Evolutionary conservation across 2,329 filamentous ascomycete genomes (phyloP).

Genomic region (Nemania sp.): DNA sequence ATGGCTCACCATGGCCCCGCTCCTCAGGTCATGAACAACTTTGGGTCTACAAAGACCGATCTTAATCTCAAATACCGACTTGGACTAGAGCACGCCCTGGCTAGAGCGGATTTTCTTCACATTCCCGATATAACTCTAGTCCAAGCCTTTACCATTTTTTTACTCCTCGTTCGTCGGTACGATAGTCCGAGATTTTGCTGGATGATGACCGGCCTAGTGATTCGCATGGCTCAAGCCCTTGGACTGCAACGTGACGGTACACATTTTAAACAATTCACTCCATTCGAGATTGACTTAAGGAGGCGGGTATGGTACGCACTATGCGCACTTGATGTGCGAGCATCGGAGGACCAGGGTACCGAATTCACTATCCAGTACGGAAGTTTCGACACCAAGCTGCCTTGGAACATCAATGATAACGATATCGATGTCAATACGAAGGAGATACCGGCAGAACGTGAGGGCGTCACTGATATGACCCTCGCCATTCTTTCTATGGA

Average conservation of each 20-base stretch:
- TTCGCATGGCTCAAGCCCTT: constrained; percentile 63
- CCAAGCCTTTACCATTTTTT: constrained; percentile 56
- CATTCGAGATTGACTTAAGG: constrained; percentile 65
- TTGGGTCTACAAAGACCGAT: constrained; percentile 46
- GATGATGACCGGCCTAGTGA: constrained; percentile 62
- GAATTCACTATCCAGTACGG: constrained; percentile 62
- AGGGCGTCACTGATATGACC: constrained; percentile 54
- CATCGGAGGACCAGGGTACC: constrained; percentile 66
- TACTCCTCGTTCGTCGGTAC: constrained; percentile 55
- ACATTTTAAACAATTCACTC: constrained; percentile 55
- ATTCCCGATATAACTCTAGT: constrained; percentile 55
- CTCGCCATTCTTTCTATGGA: constrained; percentile 46
- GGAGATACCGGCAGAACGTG: constrained; percentile 42
- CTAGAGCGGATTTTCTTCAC: constrained; percentile 54
- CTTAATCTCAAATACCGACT: constrained; percentile 47
- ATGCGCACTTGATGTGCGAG: constrained; percentile 62
- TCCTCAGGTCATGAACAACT: constrained; percentile 40
- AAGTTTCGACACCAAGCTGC: constrained; percentile 62
- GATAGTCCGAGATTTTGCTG: constrained; percentile 51
- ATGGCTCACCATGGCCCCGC: not conserved
- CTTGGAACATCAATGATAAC: constrained; percentile 53
- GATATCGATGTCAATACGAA: constrained; percentile 48
- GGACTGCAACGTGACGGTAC: constrained; percentile 64
- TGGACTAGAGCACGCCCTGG: constrained; percentile 53
- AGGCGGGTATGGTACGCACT: constrained; percentile 65